These are phyloP conservation scores for Pleurotus djamor DNA, from an alignment of 768 basidiomycete genomes.

Conservation along the genomic window DNA sequence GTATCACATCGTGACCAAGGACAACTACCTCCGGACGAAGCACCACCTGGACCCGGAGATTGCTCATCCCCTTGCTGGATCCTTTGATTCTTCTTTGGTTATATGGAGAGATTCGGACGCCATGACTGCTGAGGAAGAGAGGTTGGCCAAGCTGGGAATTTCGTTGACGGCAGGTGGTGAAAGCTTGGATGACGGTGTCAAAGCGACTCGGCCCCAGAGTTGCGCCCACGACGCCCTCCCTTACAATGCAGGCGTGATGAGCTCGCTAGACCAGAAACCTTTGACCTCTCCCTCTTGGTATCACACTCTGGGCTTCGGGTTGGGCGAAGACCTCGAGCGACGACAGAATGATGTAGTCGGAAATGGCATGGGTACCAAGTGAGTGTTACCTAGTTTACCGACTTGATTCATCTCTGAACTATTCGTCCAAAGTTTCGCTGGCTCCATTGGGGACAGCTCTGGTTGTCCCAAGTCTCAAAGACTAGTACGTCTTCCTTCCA, in stretches of 20 bases:
- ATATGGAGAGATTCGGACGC: conserved; percentile 77
- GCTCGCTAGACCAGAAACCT: conserved; percentile 44
- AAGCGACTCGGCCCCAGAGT: conserved; percentile 27
- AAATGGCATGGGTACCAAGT: conserved; percentile 55
- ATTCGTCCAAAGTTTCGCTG: conserved; percentile 51
- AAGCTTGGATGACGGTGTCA: conserved; percentile 16
- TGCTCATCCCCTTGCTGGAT: conserved; percentile 22
- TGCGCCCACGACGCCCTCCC: conserved; percentile 72
- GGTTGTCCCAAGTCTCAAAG: conserved; percentile 76
- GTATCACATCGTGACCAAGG: conserved; percentile 70
- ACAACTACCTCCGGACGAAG: conserved; percentile 67
- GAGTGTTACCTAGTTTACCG: conserved; percentile 15
- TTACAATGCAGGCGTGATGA: conserved; percentile 60
- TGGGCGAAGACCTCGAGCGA: conserved; percentile 32
- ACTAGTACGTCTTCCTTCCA: conserved; percentile 43
- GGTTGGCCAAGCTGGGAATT: conserved; percentile 19
- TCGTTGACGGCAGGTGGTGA: not conserved
- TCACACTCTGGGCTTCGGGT: conserved; percentile 30
- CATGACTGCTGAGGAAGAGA: conserved; percentile 47
- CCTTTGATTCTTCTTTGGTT: conserved; percentile 54
- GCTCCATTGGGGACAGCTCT: conserved; percentile 60
- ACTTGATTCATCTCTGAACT: not conserved
- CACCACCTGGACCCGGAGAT: conserved; percentile 55
- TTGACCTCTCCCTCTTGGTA: conserved; percentile 27
- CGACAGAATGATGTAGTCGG: conserved; percentile 54